phyloP scores from a whole-genome alignment of 495 filamentous ascomycete species.

The Elasticomyces elasticus region DNA sequence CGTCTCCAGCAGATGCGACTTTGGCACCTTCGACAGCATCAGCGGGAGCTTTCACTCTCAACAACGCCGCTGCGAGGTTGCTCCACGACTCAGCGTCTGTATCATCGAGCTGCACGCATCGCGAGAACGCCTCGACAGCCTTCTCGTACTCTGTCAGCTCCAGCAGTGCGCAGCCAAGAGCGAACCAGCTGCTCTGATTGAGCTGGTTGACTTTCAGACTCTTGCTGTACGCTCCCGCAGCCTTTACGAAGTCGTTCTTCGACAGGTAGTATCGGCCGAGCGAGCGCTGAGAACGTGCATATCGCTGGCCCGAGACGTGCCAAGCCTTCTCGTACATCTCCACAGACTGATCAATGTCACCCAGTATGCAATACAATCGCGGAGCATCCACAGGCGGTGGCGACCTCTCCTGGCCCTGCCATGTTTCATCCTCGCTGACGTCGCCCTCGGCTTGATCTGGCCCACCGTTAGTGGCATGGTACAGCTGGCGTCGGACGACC shows the following conservation, averaged over 20 bases:
- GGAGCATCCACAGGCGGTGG: conserved; percentile 75
- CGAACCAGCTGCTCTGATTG: conserved; percentile 76
- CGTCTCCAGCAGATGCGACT: conserved; percentile 23
- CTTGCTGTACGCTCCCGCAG: conserved; percentile 65
- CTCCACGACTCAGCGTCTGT: conserved; percentile 88
- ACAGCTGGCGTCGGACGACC: conserved; percentile 69
- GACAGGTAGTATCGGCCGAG: conserved; percentile 68
- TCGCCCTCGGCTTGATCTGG: conserved; percentile 38
- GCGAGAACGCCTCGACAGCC: conserved; percentile 77
- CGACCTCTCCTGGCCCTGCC: conserved; percentile 45
- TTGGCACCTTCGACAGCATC: background rate
- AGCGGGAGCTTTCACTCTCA: conserved; percentile 28
- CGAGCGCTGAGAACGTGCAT: conserved; percentile 77
- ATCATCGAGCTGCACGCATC: conserved; percentile 71
- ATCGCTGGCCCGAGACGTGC: conserved; percentile 71
- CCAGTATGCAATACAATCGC: conserved; percentile 83
- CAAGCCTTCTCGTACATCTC: conserved; percentile 75
- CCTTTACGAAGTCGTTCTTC: conserved; percentile 51
- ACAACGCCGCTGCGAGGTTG: conserved; percentile 78
- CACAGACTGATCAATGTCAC: conserved; percentile 71
- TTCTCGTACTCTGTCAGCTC: conserved; percentile 63
- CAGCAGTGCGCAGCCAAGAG: conserved; percentile 77
- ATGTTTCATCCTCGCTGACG: conserved; percentile 37
- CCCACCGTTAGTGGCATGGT: conserved; percentile 42
- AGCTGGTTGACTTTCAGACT: conserved; percentile 70